A percentile compares a stretch with the other conserved stretches of the same genome.
These are phyloP conservation scores for Stentor coeruleus DNA, from an alignment of 73 alveolate genomes.

Conservation along the genomic window DNA sequence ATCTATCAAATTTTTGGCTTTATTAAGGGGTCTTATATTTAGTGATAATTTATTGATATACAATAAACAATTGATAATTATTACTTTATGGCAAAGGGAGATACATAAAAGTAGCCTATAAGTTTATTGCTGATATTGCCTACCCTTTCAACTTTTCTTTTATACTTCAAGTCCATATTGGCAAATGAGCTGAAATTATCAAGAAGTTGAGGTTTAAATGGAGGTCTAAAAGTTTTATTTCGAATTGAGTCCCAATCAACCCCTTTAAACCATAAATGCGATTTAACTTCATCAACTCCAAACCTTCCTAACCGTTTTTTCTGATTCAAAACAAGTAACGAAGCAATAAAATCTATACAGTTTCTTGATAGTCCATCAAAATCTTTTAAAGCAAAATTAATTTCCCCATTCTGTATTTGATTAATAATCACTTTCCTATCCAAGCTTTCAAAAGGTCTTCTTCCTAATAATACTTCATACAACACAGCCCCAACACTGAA, in stretches of 20 bases:
- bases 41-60: too few species aligned
- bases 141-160: too few species aligned
- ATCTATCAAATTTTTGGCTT: too few species aligned
- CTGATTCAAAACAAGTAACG: constrained; percentile 68
- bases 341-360: constrained; percentile 71
- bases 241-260: not conserved
- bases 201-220: too few species aligned
- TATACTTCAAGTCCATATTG: too few species aligned
- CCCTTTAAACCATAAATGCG: not conserved
- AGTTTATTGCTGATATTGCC: too few species aligned
- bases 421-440: constrained; percentile 46
- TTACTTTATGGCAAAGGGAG: too few species aligned
- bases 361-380: not conserved
- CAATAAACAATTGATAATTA: too few species aligned
- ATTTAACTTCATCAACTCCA: constrained; percentile 1
- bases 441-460: constrained; percentile 81
- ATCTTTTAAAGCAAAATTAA: constrained; percentile 33
- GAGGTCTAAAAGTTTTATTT: too few species aligned
- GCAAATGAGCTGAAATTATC: too few species aligned
- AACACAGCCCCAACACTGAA: constrained; percentile 87
- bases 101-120: too few species aligned
- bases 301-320: constrained; percentile 67
- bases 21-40: too few species aligned
- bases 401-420: constrained; percentile 42
- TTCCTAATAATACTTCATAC: constrained; percentile 74